Conservation (phyloP, 768 basidiomycete species). For the Leccinum variicolor region DNA sequence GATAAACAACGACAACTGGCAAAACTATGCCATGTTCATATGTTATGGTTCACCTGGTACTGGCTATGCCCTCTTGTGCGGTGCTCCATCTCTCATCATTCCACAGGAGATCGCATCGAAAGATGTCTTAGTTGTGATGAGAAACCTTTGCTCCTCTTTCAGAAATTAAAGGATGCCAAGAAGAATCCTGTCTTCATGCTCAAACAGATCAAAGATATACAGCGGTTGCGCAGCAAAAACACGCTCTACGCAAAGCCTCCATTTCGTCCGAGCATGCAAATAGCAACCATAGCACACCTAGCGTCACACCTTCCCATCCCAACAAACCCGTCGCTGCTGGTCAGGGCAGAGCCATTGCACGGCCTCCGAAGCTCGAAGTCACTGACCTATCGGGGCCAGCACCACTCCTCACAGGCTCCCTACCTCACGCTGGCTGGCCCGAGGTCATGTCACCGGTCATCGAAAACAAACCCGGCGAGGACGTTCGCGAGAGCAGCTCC, state of each 20-base stretch:
- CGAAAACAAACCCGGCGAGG: slow-evolving; percentile 47
- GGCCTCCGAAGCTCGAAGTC: slow-evolving; percentile 71
- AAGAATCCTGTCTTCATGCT: slow-evolving; percentile 99
- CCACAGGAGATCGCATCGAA: slow-evolving; percentile 71
- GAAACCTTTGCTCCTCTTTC: slow-evolving; percentile 94
- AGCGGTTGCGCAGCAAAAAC: slow-evolving; percentile 94
- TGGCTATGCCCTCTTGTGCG: not conserved
- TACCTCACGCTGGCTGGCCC: slow-evolving; percentile 73
- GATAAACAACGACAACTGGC: slow-evolving; percentile 98
- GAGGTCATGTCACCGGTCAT: slow-evolving; percentile 62
- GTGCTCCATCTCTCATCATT: not conserved
- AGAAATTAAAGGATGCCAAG: slow-evolving; percentile 93
- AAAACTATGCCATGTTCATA: slow-evolving; percentile 99
- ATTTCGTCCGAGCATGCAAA: slow-evolving; percentile 26
- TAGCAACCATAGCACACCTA: slow-evolving; percentile 19
- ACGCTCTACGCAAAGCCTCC: slow-evolving; percentile 81
- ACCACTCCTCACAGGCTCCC: slow-evolving; percentile 53
- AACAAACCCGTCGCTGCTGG: slow-evolving; percentile 26
- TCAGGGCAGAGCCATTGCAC: slow-evolving; percentile 37
- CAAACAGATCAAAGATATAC: slow-evolving; percentile 90
- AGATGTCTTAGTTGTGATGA: slow-evolving; percentile 97
- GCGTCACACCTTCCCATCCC: slow-evolving; percentile 15
- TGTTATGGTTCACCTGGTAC: slow-evolving; percentile 91
- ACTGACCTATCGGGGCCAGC: slow-evolving; percentile 54
- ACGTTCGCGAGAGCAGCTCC: slow-evolving; percentile 35